Base-by-base conservation (phyloP, 208 protist genomes). In the Phytomonas serpens region DNA sequence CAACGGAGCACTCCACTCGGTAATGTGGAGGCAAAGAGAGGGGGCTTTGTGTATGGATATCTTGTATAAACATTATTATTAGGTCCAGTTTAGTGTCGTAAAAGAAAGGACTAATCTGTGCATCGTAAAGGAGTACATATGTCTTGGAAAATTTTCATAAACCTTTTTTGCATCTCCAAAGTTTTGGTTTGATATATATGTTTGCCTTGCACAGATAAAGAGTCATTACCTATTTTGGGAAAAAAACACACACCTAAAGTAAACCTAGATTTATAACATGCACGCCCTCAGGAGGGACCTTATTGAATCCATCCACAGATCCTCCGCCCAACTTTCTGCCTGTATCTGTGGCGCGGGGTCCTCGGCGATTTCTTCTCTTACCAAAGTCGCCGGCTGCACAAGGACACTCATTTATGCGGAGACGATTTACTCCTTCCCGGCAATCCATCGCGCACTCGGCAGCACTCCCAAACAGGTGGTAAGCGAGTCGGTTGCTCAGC, bases 1-100 rank as follows among this genome's bases (percentile, higher is more conserved):
- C 90, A 10, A 80, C 80, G 4, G 88, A 96, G 78, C 80, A 93
- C 77, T 93, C 86, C 47, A 93, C 90, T 0, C 80, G 85, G 13
- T 95, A 67, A 81, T 5, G 62, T 5, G 3, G 33, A 13, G 7
- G 2, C 23, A 64, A 19, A 72, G 14, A 36, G 34, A 2, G 34
- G 34, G 40, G 40, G 13, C 16, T 47, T 47, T 47, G 9, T 47
- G 14, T 11, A 47, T 47, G 40, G 16, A 19, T 47, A 47, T 47
- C 40, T 19, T 47, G 16, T 23, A 47, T 47, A 16, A 47, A 47
- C 7, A 23, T 47, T 47, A 47, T 47, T 47, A 47, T 47, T 47
- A 14, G 40, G 1, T 19, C 40, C 4, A 3, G 2, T 19, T 47
- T 19, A 3, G 14, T 19, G 13, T 47, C 4, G 16, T 11, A 19